These are phyloP conservation scores for Parascedosporium putredinis DNA, from an alignment of 2,329 filamentous ascomycete genomes.

Conservation along the genomic window DNA sequence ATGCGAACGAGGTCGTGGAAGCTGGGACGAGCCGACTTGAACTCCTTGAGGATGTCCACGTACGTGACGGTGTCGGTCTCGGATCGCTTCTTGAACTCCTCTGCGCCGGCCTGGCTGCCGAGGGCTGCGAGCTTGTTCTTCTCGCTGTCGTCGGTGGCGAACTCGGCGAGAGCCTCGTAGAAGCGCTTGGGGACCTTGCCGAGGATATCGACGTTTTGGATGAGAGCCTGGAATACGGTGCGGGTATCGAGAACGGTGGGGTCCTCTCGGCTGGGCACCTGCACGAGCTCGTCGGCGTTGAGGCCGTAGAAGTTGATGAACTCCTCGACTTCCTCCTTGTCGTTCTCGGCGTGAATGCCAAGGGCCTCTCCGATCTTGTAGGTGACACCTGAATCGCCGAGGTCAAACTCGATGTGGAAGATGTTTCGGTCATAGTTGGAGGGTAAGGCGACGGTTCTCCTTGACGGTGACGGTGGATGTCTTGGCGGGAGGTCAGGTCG, in stretches of 20 bases:
- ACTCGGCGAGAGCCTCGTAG: slow-evolving; percentile 85
- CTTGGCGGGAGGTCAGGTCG: slow-evolving; percentile 82
- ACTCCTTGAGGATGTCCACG: slow-evolving; percentile 82
- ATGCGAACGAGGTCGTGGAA: slow-evolving; percentile 87
- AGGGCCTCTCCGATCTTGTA: slow-evolving; percentile 98
- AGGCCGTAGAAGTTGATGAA: slow-evolving; percentile 91
- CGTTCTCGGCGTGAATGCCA: slow-evolving; percentile 92
- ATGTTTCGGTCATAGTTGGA: slow-evolving; percentile 94
- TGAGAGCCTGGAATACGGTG: slow-evolving; percentile 82
- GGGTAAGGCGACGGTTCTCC: slow-evolving; percentile 90
- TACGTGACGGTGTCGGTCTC: slow-evolving; percentile 90
- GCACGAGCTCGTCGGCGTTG: slow-evolving; percentile 72
- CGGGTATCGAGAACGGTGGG: slow-evolving; percentile 66
- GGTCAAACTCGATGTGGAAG: slow-evolving; percentile 98
- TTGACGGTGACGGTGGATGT: slow-evolving; percentile 83
- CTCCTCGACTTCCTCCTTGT: slow-evolving; percentile 62
- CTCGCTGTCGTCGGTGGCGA: slow-evolving; percentile 72
- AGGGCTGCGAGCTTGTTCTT: slow-evolving; percentile 70
- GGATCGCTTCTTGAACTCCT: slow-evolving; percentile 82
- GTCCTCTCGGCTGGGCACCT: slow-evolving; percentile 80
- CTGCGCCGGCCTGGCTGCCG: slow-evolving; percentile 66
- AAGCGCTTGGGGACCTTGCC: slow-evolving; percentile 95
- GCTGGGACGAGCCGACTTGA: slow-evolving; percentile 73
- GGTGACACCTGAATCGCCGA: slow-evolving; percentile 79
- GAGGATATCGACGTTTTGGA: slow-evolving; percentile 93